Percentiles rank a stretch among this genome's conserved stretches.
These are phyloP conservation scores for Gamsiella multidivaricata DNA, from an alignment of 192 early-diverging fungal genomes.

Conservation along the genomic window DNA sequence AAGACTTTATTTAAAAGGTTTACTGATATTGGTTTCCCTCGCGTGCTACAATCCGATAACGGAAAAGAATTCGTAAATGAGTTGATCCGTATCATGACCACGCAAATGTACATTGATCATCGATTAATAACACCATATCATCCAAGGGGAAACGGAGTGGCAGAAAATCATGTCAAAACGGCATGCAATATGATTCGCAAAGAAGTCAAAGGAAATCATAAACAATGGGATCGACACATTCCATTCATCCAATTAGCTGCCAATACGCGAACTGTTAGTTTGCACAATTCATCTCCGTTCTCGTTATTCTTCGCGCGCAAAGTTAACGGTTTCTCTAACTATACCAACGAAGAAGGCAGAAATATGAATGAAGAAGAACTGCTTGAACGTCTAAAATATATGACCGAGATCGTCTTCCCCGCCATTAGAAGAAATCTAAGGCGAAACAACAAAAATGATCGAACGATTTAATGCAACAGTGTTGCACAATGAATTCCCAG, in stretches of 20 bases:
- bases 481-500: conserved; percentile 14
- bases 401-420: conserved; percentile 16
- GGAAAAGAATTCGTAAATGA: conserved; percentile 59
- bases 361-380: conserved; percentile 4
- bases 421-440: neutral
- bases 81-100: conserved; percentile 21
- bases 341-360: conserved; percentile 4
- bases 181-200: conserved; percentile 37
- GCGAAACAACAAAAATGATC: neutral
- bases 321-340: conserved; percentile 49
- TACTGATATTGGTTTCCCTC: conserved; percentile 23
- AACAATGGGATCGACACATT: conserved; percentile 47
- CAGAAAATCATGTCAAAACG: conserved; percentile 52
- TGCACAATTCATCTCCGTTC: conserved; percentile 49
- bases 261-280: conserved; percentile 26
- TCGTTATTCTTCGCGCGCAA: conserved; percentile 55
- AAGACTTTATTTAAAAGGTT: conserved; percentile 12
- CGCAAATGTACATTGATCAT: conserved; percentile 28
- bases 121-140: conserved; percentile 55
- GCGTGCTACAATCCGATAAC: conserved; percentile 38
- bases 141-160: conserved; percentile 58
- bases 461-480: conserved; percentile 14
- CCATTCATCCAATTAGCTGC: conserved; percentile 49
- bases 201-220: conserved; percentile 12
- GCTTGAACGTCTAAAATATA: conserved; percentile 4